These are phyloP conservation scores for Senna tora DNA, from an alignment of 306 rosid genomes.

Conservation along the genomic window DNA sequence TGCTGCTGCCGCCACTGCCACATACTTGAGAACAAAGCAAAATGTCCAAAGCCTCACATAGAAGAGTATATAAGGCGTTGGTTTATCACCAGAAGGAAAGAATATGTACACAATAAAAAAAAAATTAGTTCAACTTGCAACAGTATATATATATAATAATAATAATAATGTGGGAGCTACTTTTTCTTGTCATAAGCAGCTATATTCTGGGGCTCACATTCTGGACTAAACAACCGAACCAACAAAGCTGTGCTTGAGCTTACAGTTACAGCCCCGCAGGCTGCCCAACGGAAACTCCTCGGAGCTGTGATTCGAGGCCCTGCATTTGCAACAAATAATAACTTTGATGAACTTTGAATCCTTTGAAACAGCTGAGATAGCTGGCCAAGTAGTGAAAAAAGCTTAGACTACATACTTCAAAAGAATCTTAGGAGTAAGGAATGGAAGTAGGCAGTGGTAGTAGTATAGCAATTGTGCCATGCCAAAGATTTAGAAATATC, in stretches of 20 bases:
- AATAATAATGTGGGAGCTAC: slow-evolving; percentile 32
- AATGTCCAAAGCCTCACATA: background rate
- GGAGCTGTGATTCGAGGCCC: slow-evolving; percentile 89
- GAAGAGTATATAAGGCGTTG: slow-evolving; percentile 3
- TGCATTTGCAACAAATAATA: slow-evolving; percentile 42
- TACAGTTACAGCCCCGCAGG: slow-evolving; percentile 76
- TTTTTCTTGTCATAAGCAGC: slow-evolving; percentile 84
- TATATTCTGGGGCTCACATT: slow-evolving; percentile 96
- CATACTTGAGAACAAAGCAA: too few relatives aligned
- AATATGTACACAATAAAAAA: background rate
- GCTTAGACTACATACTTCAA: background rate
- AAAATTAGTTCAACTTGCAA: background rate
- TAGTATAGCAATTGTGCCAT: too few relatives aligned
- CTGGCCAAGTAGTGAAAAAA: background rate
- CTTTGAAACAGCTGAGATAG: too few relatives aligned
- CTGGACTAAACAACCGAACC: slow-evolving; percentile 86
- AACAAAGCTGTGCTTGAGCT: slow-evolving; percentile 85
- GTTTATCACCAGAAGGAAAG: background rate
- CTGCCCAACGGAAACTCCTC: slow-evolving; percentile 88
- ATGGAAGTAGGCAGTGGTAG: background rate
- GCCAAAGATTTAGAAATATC: too few relatives aligned
- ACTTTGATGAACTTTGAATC: slow-evolving; percentile 1
- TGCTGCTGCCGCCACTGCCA: too few relatives aligned
- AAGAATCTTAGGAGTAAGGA: background rate
- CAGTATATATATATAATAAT: too few relatives aligned